phyloP scores from a whole-genome alignment of 1,139 yeast species.

The Suhomyces maxii region DNA sequence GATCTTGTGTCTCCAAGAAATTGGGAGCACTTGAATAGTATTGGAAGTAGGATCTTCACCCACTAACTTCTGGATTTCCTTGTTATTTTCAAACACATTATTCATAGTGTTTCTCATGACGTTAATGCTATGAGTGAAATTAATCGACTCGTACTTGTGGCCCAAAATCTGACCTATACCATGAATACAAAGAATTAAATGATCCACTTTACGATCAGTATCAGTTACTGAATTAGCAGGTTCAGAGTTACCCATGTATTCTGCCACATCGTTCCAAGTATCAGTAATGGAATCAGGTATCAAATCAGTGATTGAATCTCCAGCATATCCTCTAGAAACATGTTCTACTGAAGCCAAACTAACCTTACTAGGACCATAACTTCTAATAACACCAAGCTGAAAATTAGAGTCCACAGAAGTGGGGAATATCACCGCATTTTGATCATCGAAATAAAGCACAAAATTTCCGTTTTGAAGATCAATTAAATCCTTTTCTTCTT shows the following conservation, averaged over 20 bases:
- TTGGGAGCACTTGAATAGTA: slow-evolving; percentile 73
- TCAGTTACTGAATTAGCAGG: slow-evolving; percentile 22
- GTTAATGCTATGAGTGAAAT: slow-evolving; percentile 84
- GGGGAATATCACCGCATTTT: slow-evolving; percentile 42
- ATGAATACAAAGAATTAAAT: slow-evolving; percentile 81
- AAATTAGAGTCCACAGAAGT: slow-evolving; percentile 31
- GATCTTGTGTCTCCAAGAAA: slow-evolving; percentile 73
- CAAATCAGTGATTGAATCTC: slow-evolving; percentile 31
- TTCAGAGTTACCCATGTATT: slow-evolving; percentile 29
- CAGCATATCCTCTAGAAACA: slow-evolving; percentile 40
- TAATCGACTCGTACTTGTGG: slow-evolving; percentile 72
- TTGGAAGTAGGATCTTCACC: slow-evolving; percentile 43
- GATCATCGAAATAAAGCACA: slow-evolving; percentile 34
- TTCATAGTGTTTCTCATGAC: slow-evolving; percentile 66
- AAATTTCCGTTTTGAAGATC: slow-evolving; percentile 32
- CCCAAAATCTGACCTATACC: slow-evolving; percentile 94
- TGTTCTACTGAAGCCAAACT: slow-evolving; percentile 37
- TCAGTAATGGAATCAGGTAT: slow-evolving; percentile 51
- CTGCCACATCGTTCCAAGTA: slow-evolving; percentile 31
- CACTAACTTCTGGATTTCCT: slow-evolving; percentile 40
- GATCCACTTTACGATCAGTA: slow-evolving; percentile 61
- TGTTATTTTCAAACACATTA: slow-evolving; percentile 50
- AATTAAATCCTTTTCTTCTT: slow-evolving; percentile 31
- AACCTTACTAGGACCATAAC: slow-evolving; percentile 34
- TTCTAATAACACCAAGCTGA: slow-evolving; percentile 41